Evolutionary conservation across 345 rosid species (phyloP), one percentile per base, ranked within the genome.

Genomic region (Linum trigynum): DNA sequence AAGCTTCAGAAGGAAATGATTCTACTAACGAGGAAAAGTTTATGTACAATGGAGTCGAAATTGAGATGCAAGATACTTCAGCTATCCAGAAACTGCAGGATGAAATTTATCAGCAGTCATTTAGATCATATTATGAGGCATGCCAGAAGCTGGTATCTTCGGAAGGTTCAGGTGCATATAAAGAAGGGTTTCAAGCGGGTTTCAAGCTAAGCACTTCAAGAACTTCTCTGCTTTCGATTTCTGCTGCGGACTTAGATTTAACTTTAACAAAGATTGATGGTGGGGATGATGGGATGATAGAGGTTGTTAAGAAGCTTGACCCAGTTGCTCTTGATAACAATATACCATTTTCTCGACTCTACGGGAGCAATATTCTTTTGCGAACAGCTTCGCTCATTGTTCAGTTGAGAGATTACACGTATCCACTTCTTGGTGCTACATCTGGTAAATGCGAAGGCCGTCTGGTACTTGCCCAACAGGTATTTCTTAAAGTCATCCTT

Each of bases 381-480:
- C 78, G 62, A 51, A 74, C 89, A 12, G 87, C 91, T 65, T 77
- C 81, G 39, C 77, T 94, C 65, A 80, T 71, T 57, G 85, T 80
- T 72, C 86, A 82, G 77, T 71, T 94, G 68, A 79, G 99, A 79
- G 70, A 94, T 77, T 94, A 88, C 75, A 85, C 91, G n/a, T 80
- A 72, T 65, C 99, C 99, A 63, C 86, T 90, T 77, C 83, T 94
- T 69, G 79, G 91, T 64, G 92, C 86, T 62, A 81, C 86, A 76
- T 69, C 74, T 72, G 95, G 95, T 36, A 86, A 85, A 83, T 90
- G 97, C 66, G 88, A 90, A 83, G 99, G 97, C 63, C 72, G 82
- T 51, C 67, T 94, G 69, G 89, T 94, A 63, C 85, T 94, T 56
- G 96, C 97, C 37, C 97, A 94, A 80, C 99, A 94, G 96, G 99